phyloP scores from a whole-genome alignment of 192 early-diverging fungal species.

The Obelidium mucronatum region DNA sequence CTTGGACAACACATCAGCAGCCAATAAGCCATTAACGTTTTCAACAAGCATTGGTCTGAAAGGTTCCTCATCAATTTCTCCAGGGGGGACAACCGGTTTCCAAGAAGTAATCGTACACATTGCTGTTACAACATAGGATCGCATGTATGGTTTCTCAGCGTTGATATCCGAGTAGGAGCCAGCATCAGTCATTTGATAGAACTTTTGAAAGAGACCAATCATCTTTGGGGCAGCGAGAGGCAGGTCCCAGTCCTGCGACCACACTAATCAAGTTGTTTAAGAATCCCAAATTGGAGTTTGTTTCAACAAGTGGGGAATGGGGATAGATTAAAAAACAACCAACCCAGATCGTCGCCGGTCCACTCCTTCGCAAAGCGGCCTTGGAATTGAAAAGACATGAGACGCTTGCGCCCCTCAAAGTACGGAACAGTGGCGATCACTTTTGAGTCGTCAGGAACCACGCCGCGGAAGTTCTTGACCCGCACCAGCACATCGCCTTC shows the following conservation, averaged over 20 bases:
- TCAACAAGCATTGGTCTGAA: slow-evolving; percentile 35
- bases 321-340: background rate
- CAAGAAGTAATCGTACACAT: slow-evolving; percentile 38
- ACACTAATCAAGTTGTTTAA: no score
- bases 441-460: slow-evolving; percentile 13
- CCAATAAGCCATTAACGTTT: slow-evolving; percentile 33
- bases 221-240: slow-evolving; percentile 31
- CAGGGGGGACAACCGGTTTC: background rate
- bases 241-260: slow-evolving; percentile 37
- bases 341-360: slow-evolving; percentile 33
- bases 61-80: slow-evolving; percentile 12
- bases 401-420: slow-evolving; percentile 32
- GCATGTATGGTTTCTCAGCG: slow-evolving; percentile 33
- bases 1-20: slow-evolving; percentile 7
- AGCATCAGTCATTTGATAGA: slow-evolving; percentile 34
- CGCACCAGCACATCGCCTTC: slow-evolving; percentile 34
- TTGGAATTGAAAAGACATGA: slow-evolving; percentile 40
- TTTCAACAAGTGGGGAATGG: background rate
- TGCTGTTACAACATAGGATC: slow-evolving; percentile 32
- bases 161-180: slow-evolving; percentile 37
- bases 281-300: no score
- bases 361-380: slow-evolving; percentile 30
- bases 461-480: slow-evolving; percentile 33
- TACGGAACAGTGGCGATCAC: slow-evolving; percentile 26
- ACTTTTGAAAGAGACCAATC: slow-evolving; percentile 35